phyloP scores from a whole-genome alignment of 2,329 filamentous ascomycete species.

The Hyphodiscus sp. region DNA sequence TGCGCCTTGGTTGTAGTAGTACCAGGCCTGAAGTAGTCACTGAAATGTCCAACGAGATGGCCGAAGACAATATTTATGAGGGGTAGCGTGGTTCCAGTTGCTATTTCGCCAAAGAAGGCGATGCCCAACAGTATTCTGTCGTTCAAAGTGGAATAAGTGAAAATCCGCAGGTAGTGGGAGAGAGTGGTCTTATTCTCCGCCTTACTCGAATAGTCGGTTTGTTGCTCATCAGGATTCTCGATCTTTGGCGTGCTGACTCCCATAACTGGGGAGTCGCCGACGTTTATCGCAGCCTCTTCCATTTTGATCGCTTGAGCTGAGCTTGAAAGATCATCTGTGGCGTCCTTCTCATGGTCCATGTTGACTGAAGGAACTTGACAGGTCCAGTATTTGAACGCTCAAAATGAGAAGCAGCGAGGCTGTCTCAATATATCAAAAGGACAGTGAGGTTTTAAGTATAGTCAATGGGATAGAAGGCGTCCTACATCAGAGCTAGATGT shows the following conservation, averaged over 20 bases:
- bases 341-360: not conserved
- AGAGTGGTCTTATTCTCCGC: not conserved
- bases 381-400: not conserved
- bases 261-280: not conserved
- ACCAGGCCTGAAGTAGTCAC: constrained; percentile 29
- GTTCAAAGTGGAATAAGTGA: constrained; percentile 19
- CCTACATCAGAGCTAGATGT: not conserved
- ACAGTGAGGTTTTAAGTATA: not conserved
- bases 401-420: not conserved
- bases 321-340: not conserved
- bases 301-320: not conserved
- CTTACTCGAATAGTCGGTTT: not conserved
- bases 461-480: not conserved
- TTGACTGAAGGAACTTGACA: not conserved
- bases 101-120: constrained; percentile 20
- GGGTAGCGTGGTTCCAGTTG: constrained; percentile 40
- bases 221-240: not conserved
- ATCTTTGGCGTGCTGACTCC: not conserved
- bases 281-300: not conserved
- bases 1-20: constrained; percentile 32
- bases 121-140: constrained; percentile 20
- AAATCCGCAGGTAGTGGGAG: constrained; percentile 15
- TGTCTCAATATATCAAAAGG: not conserved
- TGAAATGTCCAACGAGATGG: constrained; percentile 39
- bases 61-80: constrained; percentile 53